Conservation (phyloP, 805 yeast species). For the Pichia kluyveri region DNA sequence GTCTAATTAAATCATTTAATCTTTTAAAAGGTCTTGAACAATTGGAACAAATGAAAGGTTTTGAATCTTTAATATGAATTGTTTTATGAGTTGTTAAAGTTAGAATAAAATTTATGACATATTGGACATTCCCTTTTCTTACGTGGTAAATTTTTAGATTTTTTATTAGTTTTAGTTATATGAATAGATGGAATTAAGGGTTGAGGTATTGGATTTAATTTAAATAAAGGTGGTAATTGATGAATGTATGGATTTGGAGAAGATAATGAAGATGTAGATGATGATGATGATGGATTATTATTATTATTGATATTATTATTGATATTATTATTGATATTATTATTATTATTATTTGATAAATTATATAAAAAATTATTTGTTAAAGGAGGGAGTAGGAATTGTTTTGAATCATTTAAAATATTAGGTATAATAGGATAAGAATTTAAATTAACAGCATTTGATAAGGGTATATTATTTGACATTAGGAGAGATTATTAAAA, state of each 20-base stretch:
- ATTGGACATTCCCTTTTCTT: slow-evolving; percentile 30
- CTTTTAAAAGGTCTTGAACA: slow-evolving; percentile 84
- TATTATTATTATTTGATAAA: neutral
- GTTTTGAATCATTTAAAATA: neutral
- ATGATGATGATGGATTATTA: too few relatives aligned
- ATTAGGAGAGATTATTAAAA: too few relatives aligned
- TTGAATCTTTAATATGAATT: slow-evolving; percentile 62
- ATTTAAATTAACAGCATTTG: slow-evolving; percentile 4
- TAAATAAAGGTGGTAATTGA: neutral
- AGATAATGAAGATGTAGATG: too few relatives aligned
- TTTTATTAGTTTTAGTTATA: too few relatives aligned
- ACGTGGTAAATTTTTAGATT: slow-evolving; percentile 13
- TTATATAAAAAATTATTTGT: neutral
- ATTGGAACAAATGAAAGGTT: slow-evolving; percentile 71
- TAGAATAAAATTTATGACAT: slow-evolving; percentile 48
- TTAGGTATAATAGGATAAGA: neutral
- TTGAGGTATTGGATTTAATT: neutral
- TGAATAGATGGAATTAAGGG: too few relatives aligned
- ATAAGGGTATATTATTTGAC: slow-evolving; percentile 1
- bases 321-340: neutral
- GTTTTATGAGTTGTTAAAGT: slow-evolving; percentile 79
- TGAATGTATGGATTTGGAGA: too few relatives aligned
- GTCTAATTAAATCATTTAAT: slow-evolving; percentile 79
- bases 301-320: neutral
- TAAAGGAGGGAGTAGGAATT: neutral